Evolutionary conservation across 2,329 filamentous ascomycete genomes (phyloP), one percentile per base, ranked within the genome.

Genomic region (Colletotrichum siamense): DNA sequence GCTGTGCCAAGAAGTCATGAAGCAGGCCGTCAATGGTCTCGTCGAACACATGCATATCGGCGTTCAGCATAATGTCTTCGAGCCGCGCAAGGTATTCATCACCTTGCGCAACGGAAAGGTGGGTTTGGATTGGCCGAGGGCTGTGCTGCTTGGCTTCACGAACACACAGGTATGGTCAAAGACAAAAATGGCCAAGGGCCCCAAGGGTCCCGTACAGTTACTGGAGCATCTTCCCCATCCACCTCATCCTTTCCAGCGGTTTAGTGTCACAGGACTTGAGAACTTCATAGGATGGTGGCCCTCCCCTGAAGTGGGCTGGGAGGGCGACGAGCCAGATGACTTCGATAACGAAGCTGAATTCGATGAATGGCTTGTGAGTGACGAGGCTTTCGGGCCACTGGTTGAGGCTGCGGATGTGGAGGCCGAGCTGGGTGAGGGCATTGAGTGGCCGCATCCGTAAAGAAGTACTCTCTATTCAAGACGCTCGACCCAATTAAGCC

Each of bases 61-160:
- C 39, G 39, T 49, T 49, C 39, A 49, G 39, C 39, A 49, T 1
- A 4, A 49, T 4, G 18, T 49, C 39, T 44, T n/a, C 18, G 39
- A n/a, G 39, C 39, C 39, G 18, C 3, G 39, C 39, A 49, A 49
- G 1, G 0, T 49, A 1, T 44, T 44, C 18, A 49, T 49, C 18
- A 49, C 39, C 0, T n/a, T 49, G 39, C 39, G 18, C 9, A 49
- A 49, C 6, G 39, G 39, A 4, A 49, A 3, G 10, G 3, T 12
- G 0, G 0, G 18, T n/a, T 1, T 49, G 18, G 18, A n/a, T 49
- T 49, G 3, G 3, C 39, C 39, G 3, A 0, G 39, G 1, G 39
- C 39, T 4, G 39, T 49, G 39, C 0, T 49, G 39, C 0, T 49
- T 0, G 39, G 39, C 0, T 39, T 39, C 36, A n/a, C 39, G 1